Evolutionary conservation across 2,329 filamentous ascomycete genomes (phyloP), one percentile per base, ranked within the genome.

Genomic region (Verruconis gallopava): DNA sequence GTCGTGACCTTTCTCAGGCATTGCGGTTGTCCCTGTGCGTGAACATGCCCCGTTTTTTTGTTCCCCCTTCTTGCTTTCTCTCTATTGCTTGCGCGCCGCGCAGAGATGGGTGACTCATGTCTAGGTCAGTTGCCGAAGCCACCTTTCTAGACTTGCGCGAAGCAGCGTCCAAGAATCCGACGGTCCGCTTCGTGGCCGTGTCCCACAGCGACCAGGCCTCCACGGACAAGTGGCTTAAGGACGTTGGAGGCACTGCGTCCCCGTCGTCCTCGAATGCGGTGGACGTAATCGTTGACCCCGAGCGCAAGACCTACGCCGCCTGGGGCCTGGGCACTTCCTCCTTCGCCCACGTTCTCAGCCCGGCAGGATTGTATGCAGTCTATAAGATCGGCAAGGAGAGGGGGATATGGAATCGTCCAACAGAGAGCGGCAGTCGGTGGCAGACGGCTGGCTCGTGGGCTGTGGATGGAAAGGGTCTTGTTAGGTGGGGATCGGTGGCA

Each of bases 21-120:
- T 55, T 85, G 79, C 55, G 81, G 80, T 22, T 83, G 79, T 61
- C 80, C 80, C 9, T 83, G 80, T 81, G 69, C 54, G 69, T 58
- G 6, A 15, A 5, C 12, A n/a, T 15, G 13, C 21, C 14, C 18
- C 14, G 5, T 11, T 14, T 3, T 20, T n/a, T n/a, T n/a, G n/a
- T n/a, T n/a, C n/a, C n/a, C n/a, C n/a, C n/a, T n/a, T n/a, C n/a
- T n/a, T n/a, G n/a, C n/a, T n/a, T 6, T 33, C 40, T n/a, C 3
- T 32, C 36, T 4, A n/a, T 40, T 11, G 6, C 33, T 4, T 13
- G 3, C 35, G 4, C 15, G 4, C 18, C 15, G 33, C 28, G 20
- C 30, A 5, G 20, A 30, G n/a, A n/a, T n/a, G n/a, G n/a, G 3
- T 13, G 18, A 12, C 33, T 9, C 9, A 15, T 36, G 12, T 36